Evolutionary conservation across 2,329 filamentous ascomycete species (phyloP).

Genomic region (Hypoxylon sp.): DNA sequence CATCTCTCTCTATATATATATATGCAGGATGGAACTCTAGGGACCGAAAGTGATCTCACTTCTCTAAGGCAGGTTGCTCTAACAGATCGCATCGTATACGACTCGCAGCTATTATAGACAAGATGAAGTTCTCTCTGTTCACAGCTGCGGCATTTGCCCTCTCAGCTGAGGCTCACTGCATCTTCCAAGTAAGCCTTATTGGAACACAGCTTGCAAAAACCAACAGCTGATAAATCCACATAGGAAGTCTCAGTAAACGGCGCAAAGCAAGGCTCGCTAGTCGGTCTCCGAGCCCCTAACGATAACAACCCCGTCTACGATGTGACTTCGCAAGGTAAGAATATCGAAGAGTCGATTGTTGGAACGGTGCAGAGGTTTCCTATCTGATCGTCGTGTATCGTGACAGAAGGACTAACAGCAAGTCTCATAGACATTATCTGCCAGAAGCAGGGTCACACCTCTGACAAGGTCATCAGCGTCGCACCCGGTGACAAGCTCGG

Average conservation of each 20-base stretch:
- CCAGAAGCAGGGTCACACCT: slow-evolving; percentile 61
- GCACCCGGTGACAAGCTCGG: slow-evolving; percentile 67
- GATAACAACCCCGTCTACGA: slow-evolving; percentile 69
- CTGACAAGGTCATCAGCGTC: slow-evolving; percentile 63
- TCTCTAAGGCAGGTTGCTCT: slow-evolving; percentile 19
- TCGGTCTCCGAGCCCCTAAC: slow-evolving; percentile 63
- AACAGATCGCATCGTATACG: slow-evolving; percentile 19
- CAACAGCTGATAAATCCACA: slow-evolving; percentile 32
- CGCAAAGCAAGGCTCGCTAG: slow-evolving; percentile 60
- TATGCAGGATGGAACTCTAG: slow-evolving; percentile 30
- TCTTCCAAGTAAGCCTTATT: slow-evolving; percentile 58
- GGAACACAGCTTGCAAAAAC: neutral
- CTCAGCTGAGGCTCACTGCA: slow-evolving; percentile 59
- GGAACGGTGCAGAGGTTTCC: neutral
- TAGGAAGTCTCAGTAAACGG: slow-evolving; percentile 65
- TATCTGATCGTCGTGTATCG: neutral
- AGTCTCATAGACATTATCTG: slow-evolving; percentile 62
- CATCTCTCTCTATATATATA: slow-evolving; percentile 44
- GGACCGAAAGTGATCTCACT: slow-evolving; percentile 8
- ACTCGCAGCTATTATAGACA: slow-evolving; percentile 31
- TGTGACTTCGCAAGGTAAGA: slow-evolving; percentile 59
- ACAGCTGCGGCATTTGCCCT: slow-evolving; percentile 55
- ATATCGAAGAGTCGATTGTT: neutral
- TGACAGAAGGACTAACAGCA: slow-evolving; percentile 6
- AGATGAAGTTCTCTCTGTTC: slow-evolving; percentile 59